Evolutionary conservation across 2,329 filamentous ascomycete species (phyloP).

Genomic region (Penicillium concentricum): DNA sequence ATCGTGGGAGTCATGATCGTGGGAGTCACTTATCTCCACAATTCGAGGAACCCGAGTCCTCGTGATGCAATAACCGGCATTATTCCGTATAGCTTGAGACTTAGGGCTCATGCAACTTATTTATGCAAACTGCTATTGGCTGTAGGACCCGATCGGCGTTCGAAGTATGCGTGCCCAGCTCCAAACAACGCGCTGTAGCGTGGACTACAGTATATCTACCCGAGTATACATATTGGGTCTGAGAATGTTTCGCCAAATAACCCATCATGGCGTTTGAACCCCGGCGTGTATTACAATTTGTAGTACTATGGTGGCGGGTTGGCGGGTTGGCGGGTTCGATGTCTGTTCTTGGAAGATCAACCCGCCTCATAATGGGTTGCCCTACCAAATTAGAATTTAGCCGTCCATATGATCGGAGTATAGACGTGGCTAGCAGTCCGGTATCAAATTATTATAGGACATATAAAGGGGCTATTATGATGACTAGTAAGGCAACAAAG

Average conservation of each 20-base stretch:
- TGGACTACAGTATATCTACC: too few relatives aligned
- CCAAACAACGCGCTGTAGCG: background rate
- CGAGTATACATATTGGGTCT: background rate
- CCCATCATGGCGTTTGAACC: background rate
- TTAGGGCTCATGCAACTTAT: background rate
- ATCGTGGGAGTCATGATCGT: background rate
- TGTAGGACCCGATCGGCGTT: background rate
- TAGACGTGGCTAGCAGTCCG: background rate
- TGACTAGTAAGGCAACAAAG: background rate
- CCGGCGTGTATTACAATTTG: background rate
- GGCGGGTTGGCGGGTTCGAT: conserved; percentile 1
- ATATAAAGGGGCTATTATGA: background rate
- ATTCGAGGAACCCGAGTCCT: background rate
- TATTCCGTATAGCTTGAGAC: too few relatives aligned
- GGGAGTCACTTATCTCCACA: background rate
- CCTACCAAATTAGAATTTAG: background rate
- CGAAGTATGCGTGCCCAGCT: background rate
- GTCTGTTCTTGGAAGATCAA: background rate
- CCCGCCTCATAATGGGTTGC: conserved; percentile 3
- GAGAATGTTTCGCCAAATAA: background rate
- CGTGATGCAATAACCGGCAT: background rate
- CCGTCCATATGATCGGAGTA: conserved; percentile 4
- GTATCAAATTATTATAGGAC: too few relatives aligned
- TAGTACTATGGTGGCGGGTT: background rate
- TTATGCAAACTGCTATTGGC: background rate